Base-by-base conservation (phyloP, 1,139 yeast genomes). In the Suhomyces atakaporum region DNA sequence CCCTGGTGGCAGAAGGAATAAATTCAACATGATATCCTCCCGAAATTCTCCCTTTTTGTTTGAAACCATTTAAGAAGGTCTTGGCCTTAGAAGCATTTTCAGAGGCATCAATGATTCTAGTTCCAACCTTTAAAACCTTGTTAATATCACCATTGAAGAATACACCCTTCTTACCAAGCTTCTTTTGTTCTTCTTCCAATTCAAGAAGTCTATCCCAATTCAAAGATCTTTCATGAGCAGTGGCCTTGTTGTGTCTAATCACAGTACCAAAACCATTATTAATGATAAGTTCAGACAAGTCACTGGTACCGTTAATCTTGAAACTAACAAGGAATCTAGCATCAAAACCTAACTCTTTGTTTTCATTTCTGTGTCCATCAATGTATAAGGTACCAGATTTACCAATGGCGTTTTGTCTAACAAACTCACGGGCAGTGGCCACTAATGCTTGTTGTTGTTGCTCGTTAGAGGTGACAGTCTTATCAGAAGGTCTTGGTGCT, bases 121-220 rank as follows among this genome's bases (percentile, higher is more conserved):
- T 79, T 14, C 80, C 69, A 12, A 75, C 77, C 23, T 66, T 63
- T 36, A 69, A 51, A 3, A 74, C 63, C 53, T 81, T 81, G 37
- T 73, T 69, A 33, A 80, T 69, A 40, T 66, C 70, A 12, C 63
- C 63, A 32, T 58, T 51, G 44, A 50, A 65, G 54, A 75, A 81
- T 36, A 87, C 69, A 21, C 96, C 96, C 39, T 67, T 69, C 48
- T 79, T 76, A 16, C 60, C 69, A 19, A 62, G 62, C 37, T 70
- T 74, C 46, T 67, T 71, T 16, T 92, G 82, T 31, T 68, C 69
- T 31, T 73, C 69, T 58, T 88, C 96, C 36, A 81, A 66, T 56
- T 85, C 95, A 32, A 85, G 60, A 39, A 87, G 70, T 38, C 71
- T 73, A 54, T 87, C 96, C 94, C 95, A 86, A 48, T 79, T 74